phyloP scores from a whole-genome alignment of 257 asterid species.

The Nicotiana tomentosiformis region DNA sequence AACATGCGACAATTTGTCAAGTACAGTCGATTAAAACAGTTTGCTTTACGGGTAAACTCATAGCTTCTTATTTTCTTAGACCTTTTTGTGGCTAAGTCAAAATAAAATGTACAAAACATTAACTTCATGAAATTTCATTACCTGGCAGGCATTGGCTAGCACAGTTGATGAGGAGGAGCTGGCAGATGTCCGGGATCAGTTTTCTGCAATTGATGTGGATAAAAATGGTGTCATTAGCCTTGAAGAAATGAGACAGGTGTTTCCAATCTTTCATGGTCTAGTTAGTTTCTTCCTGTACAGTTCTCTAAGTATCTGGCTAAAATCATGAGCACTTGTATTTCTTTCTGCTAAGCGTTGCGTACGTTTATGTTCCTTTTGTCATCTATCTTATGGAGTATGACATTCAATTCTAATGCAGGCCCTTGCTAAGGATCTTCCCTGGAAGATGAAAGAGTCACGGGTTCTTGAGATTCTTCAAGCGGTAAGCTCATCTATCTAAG shows the following conservation, averaged over 20 bases:
- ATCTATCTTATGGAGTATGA: not conserved
- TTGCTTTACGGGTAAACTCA: constrained; percentile 80
- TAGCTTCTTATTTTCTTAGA: not conserved
- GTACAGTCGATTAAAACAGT: constrained; percentile 86
- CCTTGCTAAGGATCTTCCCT: constrained; percentile 92
- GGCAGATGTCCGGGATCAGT: constrained; percentile 85
- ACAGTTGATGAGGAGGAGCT: constrained; percentile 88
- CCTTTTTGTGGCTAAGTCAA: not conserved
- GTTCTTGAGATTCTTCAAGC: constrained; percentile 97
- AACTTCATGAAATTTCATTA: not conserved
- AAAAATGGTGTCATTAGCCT: constrained; percentile 93
- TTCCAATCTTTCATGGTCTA: constrained; percentile 1
- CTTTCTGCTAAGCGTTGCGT: not conserved
- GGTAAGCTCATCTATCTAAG: constrained; percentile 35
- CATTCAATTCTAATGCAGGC: constrained; percentile 44
- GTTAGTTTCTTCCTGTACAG: constrained; percentile 4
- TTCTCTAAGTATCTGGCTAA: not conserved
- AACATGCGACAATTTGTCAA: constrained; percentile 95
- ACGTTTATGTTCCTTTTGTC: not conserved
- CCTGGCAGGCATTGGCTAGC: constrained; percentile 83
- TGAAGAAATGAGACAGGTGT: constrained; percentile 98
- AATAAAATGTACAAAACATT: not conserved
- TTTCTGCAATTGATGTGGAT: constrained; percentile 94
- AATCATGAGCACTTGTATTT: not conserved
- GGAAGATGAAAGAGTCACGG: constrained; percentile 95